Base-by-base conservation (phyloP, 768 basidiomycete genomes). In the Tremella fuciformis region DNA sequence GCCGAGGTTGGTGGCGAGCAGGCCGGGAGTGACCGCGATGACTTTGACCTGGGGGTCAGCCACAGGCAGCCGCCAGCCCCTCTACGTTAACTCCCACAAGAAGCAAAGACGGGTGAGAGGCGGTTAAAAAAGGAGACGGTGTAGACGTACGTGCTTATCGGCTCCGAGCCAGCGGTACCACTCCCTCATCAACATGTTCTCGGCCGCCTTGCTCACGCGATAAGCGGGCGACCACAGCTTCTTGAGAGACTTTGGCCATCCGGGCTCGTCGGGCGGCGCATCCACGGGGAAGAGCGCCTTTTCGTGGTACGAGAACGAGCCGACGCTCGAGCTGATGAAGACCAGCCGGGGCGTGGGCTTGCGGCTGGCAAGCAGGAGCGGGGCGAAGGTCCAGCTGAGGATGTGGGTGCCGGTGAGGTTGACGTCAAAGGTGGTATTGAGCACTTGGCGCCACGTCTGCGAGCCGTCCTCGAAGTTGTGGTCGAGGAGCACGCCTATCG, bases 341-440 rank as follows among this genome's bases (percentile, higher is more conserved):
- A 46, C 22, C n/a, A 46, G n/a, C 8, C 42, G 42, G n/a, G 42
- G 42, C 4, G 42, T 46, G 22, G n/a, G 42, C 15, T 46, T 46
- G 42, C 7, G n/a, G n/a, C 22, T 46, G 42, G 42, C n/a, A 15
- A 46, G 42, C 6, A 46, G 42, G 13, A 70, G 60, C 26, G 58
- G 50, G 7, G 63, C 22, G 22, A 70, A 57, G 0, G 56, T 46
- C n/a, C 62, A 19, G 22, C 66, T 70, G 15, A 67, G 39, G 1
- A 62, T 3, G n/a, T 63, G 56, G 13, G 69, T 65, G 8, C 51
- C 49, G 29, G 64, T 63, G 39, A 68, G 9, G 49, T 50, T 50
- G 19, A 25, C 25, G 26, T 50, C 25, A 29, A 24, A 50, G 26
- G 21, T 26, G 16, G n/a, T n/a, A n/a, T 50, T 50, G 21, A 22